These are phyloP conservation scores for Didymella exigua DNA, from an alignment of 2,329 filamentous ascomycete genomes.

Conservation along the genomic window DNA sequence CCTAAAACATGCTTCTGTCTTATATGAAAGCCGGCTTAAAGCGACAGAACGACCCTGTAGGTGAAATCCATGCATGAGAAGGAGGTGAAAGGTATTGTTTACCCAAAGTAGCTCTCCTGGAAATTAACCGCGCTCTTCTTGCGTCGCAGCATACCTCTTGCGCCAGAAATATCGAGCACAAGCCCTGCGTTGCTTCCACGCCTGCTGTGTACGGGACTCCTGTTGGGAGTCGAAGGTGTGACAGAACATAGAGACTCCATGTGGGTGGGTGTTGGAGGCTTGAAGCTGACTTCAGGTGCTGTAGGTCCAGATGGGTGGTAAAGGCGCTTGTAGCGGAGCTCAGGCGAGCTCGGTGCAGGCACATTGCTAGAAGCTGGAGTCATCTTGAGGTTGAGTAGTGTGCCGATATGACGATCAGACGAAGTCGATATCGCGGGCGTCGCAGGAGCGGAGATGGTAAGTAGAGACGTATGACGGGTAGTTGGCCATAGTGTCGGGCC, in stretches of 20 bases:
- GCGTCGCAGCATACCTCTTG: slow-evolving; percentile 40
- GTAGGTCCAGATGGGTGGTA: slow-evolving; percentile 44
- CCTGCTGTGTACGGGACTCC: slow-evolving; percentile 23
- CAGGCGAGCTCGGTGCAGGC: slow-evolving; percentile 45
- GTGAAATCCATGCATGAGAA: neutral
- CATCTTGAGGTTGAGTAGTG: slow-evolving; percentile 33
- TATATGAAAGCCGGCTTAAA: neutral
- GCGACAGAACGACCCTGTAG: neutral
- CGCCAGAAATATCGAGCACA: slow-evolving; percentile 38
- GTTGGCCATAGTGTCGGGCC: slow-evolving; percentile 35
- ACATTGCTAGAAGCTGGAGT: slow-evolving; percentile 23
- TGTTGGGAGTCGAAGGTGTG: slow-evolving; percentile 7
- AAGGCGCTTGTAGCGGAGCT: slow-evolving; percentile 50
- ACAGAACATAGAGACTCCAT: slow-evolving; percentile 15
- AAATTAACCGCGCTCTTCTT: slow-evolving; percentile 13
- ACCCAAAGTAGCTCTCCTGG: slow-evolving; percentile 5
- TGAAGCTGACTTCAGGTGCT: slow-evolving; percentile 19
- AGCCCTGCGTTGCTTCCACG: slow-evolving; percentile 24
- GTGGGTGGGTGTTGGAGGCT: slow-evolving; percentile 9
- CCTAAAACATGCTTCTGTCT: neutral
- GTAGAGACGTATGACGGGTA: slow-evolving; percentile 33
- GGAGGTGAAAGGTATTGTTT: neutral
- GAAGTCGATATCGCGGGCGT: slow-evolving; percentile 26
- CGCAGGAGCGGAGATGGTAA: slow-evolving; percentile 34
- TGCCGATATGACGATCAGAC: slow-evolving; percentile 25